These are phyloP conservation scores for Fraxinus pennsylvanica DNA, from an alignment of 257 asterid genomes.

Conservation along the genomic window DNA sequence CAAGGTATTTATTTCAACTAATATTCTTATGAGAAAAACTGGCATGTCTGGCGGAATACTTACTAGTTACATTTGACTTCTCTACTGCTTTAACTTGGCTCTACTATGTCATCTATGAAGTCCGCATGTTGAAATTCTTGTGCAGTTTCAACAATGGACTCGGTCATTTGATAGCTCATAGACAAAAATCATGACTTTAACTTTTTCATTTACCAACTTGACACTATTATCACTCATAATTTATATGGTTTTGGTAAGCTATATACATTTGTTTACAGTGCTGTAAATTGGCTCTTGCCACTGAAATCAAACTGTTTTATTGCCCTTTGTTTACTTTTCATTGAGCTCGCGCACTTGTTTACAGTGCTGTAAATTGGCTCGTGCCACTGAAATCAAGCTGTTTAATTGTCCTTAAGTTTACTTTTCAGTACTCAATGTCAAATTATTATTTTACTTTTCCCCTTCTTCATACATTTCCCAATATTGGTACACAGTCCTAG, in stretches of 20 bases:
- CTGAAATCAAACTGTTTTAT: not conserved
- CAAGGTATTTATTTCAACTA: constrained; percentile 56
- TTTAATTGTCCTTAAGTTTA: not conserved
- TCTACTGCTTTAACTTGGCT: not conserved
- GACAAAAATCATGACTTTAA: too few relatives aligned
- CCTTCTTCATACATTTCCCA: not conserved
- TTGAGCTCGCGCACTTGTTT: too few relatives aligned
- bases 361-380: not conserved
- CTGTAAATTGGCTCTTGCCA: not conserved
- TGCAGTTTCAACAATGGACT: not conserved
- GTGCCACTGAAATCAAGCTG: not conserved
- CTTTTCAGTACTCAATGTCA: not conserved
- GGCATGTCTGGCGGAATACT: constrained; percentile 6
- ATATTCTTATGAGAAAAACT: constrained; percentile 21
- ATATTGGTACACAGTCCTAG: not conserved
- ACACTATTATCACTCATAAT: not conserved
- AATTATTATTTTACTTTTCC: not conserved
- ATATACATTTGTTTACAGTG: not conserved
- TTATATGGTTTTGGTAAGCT: not conserved
- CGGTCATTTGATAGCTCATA: not conserved
- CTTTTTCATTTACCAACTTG: constrained; percentile 1
- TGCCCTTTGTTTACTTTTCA: not conserved
- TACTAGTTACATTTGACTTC: not conserved
- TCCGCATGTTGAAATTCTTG: not conserved
- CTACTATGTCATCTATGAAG: not conserved